Evolutionary conservation across 2,329 filamentous ascomycete species (phyloP).

Genomic region (Rutstroemia sp.): DNA sequence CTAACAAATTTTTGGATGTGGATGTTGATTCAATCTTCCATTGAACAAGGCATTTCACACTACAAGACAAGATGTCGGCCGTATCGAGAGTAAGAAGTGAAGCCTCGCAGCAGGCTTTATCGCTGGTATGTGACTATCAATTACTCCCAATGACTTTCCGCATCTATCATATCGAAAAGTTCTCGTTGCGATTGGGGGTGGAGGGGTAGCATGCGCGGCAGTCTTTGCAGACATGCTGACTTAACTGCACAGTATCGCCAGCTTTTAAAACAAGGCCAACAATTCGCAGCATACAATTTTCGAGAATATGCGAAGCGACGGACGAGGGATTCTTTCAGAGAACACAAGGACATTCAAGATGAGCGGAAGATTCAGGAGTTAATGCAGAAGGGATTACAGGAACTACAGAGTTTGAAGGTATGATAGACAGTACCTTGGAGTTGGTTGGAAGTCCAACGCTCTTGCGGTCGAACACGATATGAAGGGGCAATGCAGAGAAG

Average conservation of each 20-base stretch:
- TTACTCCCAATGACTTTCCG: not conserved
- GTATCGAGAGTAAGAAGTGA: slow-evolving; percentile 23
- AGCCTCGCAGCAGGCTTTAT: slow-evolving; percentile 26
- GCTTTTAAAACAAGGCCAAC: slow-evolving; percentile 73
- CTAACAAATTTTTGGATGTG: not conserved
- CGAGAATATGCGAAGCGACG: slow-evolving; percentile 90
- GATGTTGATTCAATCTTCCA: too few relatives aligned
- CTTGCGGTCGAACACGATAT: too few relatives aligned
- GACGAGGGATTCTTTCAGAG: slow-evolving; percentile 84
- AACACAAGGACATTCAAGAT: slow-evolving; percentile 68
- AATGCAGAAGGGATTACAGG: slow-evolving; percentile 79
- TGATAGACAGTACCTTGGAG: slow-evolving; percentile 28
- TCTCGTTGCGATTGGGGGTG: not conserved
- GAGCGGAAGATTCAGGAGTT: slow-evolving; percentile 75
- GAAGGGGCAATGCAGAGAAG: not conserved
- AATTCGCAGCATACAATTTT: slow-evolving; percentile 96
- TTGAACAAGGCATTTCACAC: not conserved
- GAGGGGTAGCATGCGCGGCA: not conserved
- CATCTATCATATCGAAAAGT: slow-evolving; percentile 2
- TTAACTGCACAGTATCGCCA: slow-evolving; percentile 69
- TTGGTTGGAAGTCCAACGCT: not conserved
- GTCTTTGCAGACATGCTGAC: slow-evolving; percentile 1
- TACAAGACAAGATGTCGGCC: slow-evolving; percentile 23
- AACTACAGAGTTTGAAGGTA: slow-evolving; percentile 88
- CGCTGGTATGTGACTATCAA: slow-evolving; percentile 23